phyloP scores from a whole-genome alignment of 176 grass and related monocot genomes.

The Eleusine indica region DNA sequence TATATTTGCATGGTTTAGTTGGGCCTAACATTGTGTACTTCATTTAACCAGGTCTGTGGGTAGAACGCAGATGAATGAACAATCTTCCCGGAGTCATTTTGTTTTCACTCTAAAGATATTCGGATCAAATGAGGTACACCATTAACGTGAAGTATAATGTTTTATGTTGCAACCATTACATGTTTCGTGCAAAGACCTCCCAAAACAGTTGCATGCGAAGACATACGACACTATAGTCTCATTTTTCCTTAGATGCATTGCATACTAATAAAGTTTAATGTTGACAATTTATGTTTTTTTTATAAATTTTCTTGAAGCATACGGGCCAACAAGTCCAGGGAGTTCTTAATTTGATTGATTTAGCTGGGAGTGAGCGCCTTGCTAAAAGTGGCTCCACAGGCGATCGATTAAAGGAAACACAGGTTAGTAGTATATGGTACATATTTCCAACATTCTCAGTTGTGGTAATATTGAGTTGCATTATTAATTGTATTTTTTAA shows the following conservation, averaged over 20 bases:
- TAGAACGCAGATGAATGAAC: conserved; percentile 92
- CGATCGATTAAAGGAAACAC: conserved; percentile 93
- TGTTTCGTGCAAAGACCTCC: background rate
- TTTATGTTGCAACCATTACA: background rate
- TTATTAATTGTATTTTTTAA: conserved; percentile 5
- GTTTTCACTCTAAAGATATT: conserved; percentile 90
- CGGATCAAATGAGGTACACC: conserved; percentile 77
- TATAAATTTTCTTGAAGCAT: conserved; percentile 47
- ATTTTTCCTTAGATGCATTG: background rate
- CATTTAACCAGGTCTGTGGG: conserved; percentile 72
- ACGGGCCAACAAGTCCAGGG: conserved; percentile 89
- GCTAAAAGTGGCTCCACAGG: conserved; percentile 89
- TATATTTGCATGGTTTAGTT: background rate
- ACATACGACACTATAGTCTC: background rate
- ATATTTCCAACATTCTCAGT: background rate
- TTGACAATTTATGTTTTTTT: background rate
- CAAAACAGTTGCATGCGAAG: background rate
- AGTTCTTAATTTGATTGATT: conserved; percentile 87
- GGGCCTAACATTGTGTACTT: background rate
- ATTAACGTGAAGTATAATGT: background rate
- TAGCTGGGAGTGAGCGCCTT: conserved; percentile 95
- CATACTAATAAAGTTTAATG: background rate
- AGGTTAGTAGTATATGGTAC: conserved; percentile 49
- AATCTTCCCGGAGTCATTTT: conserved; percentile 93
- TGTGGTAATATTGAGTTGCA: background rate